Base-by-base conservation (phyloP, 768 basidiomycete genomes). In the Lactarius evosmus region DNA sequence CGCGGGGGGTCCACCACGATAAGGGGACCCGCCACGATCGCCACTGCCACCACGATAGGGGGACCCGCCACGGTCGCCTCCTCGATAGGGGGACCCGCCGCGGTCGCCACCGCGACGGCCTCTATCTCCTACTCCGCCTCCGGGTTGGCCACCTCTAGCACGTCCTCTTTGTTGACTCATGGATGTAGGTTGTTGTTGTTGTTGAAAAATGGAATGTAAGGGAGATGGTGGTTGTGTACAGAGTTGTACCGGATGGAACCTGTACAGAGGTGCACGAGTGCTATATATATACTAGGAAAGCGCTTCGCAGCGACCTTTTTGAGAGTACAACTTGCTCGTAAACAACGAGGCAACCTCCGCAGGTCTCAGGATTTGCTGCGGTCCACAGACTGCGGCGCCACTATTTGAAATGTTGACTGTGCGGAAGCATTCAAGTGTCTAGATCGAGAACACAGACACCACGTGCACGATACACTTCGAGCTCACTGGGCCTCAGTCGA, bases 101-200 rank as follows among this genome's bases (percentile, higher is more conserved):
- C 58, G 38, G 11, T 60, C 63, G 33, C 66, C 50, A 46, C 59
- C 61, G 33, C 60, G 44, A 12, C 66, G 53, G 52, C 68, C 69
- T 36, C 66, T 61, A 30, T 61, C 62, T 4, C 60, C 40, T 12
- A 63, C 60, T 41, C 60, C 73, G 38, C 65, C 61, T 29, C 63
- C 54, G 17, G 34, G 32, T 40, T 55, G 25, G 17, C 63, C 67
- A 22, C 68, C 68, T 63, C 63, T 66, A 50, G 55, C 63, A 6
- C 63, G 63, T 40, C 59, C 63, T 65, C 63, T 51, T 56, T 36
- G 63, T 41, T 65, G 63, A n/a, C 58, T 65, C 63, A 65, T 65
- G 16, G 17, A 33, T 4, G 27, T 17, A 16, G 12, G 5, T 14
- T 19, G 40, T 6, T 19, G 17, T 0, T 46, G 44, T 22, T 22